A percentile compares a stretch with the other conserved stretches of the same genome.
phyloP scores from a whole-genome alignment of 2,329 filamentous ascomycete genomes.

The Leptodontidium sp. region DNA sequence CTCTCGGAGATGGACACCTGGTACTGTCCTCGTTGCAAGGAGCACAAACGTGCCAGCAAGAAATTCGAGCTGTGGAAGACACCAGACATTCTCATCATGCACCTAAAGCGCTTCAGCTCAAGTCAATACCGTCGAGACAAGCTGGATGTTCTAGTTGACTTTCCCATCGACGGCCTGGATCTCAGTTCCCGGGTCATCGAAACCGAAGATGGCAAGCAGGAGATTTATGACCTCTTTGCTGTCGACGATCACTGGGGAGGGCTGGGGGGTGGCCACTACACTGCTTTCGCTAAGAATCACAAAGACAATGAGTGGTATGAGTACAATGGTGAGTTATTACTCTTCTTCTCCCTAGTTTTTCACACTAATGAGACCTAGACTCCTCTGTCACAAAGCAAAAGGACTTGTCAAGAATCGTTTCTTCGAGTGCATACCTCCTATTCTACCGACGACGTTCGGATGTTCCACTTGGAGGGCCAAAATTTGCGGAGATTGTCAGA shows the following conservation, averaged over 20 bases:
- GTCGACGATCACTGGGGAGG: slow-evolving; percentile 97
- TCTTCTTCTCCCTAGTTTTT: not conserved
- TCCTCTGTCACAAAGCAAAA: slow-evolving; percentile 71
- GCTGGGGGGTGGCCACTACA: slow-evolving; percentile 95
- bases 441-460: slow-evolving; percentile 92
- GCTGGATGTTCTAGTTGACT: slow-evolving; percentile 89
- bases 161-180: slow-evolving; percentile 87
- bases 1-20: slow-evolving; percentile 95
- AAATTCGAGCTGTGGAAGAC: slow-evolving; percentile 98
- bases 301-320: slow-evolving; percentile 91
- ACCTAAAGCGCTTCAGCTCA: slow-evolving; percentile 94
- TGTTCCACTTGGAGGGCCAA: slow-evolving; percentile 78
- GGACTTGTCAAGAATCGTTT: slow-evolving; percentile 71
- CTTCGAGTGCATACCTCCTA: slow-evolving; percentile 84
- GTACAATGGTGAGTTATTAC: slow-evolving; percentile 79
- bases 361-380: slow-evolving; percentile 66
- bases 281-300: slow-evolving; percentile 93
- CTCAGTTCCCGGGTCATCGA: slow-evolving; percentile 81
- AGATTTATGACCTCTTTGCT: slow-evolving; percentile 91
- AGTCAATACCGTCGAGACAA: slow-evolving; percentile 86
- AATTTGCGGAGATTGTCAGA: slow-evolving; percentile 75
- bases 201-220: slow-evolving; percentile 80
- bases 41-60: slow-evolving; percentile 90
- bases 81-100: slow-evolving; percentile 92
- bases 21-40: slow-evolving; percentile 97